Percentiles rank a stretch among this genome's conserved stretches.
Conservation (phyloP, 805 yeast species). For the Hanseniaspora lachancei region DNA sequence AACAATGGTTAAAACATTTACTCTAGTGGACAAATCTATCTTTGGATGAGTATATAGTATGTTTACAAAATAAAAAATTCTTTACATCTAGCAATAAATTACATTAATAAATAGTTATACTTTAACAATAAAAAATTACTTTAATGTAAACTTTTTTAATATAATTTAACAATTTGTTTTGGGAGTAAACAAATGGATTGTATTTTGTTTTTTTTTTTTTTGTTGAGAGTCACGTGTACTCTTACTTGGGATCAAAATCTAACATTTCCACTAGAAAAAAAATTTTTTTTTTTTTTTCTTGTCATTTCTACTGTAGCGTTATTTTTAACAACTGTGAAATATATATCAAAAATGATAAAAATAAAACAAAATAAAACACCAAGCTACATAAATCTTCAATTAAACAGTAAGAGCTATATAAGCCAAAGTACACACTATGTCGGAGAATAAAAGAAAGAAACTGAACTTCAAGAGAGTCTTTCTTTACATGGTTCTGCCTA, state of each 20-base stretch:
- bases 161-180: too few relatives aligned
- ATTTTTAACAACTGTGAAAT: too few relatives aligned
- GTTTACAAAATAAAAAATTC: background rate
- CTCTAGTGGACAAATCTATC: conserved; percentile 2
- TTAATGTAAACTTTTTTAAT: too few relatives aligned
- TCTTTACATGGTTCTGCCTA: conserved; percentile 15
- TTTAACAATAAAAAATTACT: too few relatives aligned
- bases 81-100: background rate
- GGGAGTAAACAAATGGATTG: too few relatives aligned
- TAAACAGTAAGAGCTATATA: background rate
- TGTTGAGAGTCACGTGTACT: too few relatives aligned
- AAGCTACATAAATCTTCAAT: too few relatives aligned
- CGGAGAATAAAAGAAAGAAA: conserved; percentile 4
- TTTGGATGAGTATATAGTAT: conserved; percentile 3
- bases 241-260: too few relatives aligned
- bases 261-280: background rate
- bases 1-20: conserved; percentile 1
- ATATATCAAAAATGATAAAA: too few relatives aligned
- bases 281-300: background rate
- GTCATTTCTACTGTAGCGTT: too few relatives aligned
- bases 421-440: background rate
- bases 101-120: too few relatives aligned
- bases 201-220: background rate
- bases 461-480: conserved; percentile 15
- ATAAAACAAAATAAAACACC: too few relatives aligned